These are phyloP conservation scores for Dissophora ornata DNA, from an alignment of 192 early-diverging fungal genomes.

Conservation along the genomic window DNA sequence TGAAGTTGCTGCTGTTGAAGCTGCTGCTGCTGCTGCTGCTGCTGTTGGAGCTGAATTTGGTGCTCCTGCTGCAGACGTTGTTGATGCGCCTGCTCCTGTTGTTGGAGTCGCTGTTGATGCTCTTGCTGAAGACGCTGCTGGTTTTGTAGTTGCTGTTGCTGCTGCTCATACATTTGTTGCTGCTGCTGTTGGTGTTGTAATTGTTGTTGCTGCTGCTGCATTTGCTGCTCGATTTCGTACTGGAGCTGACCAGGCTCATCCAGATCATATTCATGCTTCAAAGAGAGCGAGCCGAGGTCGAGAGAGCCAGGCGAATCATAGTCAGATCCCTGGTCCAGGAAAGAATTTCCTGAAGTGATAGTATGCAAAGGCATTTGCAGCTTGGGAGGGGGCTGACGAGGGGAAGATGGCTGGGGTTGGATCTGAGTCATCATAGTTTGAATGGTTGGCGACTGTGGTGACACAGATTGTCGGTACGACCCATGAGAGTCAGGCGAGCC, in stretches of 20 bases:
- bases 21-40: constrained; percentile 52
- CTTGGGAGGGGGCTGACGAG: constrained; percentile 48
- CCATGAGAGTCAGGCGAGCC: constrained; percentile 47
- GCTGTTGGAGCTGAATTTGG: constrained; percentile 59
- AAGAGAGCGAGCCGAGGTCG: constrained; percentile 52
- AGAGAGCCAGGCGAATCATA: constrained; percentile 62
- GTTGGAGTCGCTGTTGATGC: constrained; percentile 50
- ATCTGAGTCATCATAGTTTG: not conserved
- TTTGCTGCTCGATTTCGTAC: constrained; percentile 62
- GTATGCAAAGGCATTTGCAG: constrained; percentile 44
- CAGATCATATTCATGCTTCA: constrained; percentile 49
- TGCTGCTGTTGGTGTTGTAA: constrained; percentile 42
- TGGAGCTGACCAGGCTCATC: constrained; percentile 46
- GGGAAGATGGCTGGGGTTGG: constrained; percentile 34
- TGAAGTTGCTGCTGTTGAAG: constrained; percentile 48
- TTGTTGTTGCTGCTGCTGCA: constrained; percentile 31
- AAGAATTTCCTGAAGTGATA: constrained; percentile 32
- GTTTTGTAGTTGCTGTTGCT: constrained; percentile 33
- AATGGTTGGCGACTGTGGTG: constrained; percentile 25
- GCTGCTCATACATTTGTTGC: constrained; percentile 18
- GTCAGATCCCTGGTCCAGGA: constrained; percentile 49
- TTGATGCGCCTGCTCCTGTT: constrained; percentile 65
- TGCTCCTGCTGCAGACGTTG: constrained; percentile 49
- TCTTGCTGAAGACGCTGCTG: constrained; percentile 42
- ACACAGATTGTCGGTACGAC: constrained; percentile 40